Percentiles rank a stretch among this genome's conserved stretches.
phyloP scores from a whole-genome alignment of 495 filamentous ascomycete genomes.

The Talaromyces trachyspermus region DNA sequence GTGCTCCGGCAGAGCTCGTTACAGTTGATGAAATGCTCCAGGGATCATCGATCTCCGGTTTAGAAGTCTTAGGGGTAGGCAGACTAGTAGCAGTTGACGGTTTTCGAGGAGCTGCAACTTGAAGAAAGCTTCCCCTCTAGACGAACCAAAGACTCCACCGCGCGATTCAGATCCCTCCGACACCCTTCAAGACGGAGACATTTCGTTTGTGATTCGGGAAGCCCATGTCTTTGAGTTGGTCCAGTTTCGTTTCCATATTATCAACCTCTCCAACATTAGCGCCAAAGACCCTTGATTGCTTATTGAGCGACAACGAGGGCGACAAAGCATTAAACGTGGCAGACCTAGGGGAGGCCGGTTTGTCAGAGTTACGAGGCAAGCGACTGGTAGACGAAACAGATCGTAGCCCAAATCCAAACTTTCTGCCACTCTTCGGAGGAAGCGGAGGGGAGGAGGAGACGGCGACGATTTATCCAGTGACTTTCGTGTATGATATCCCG shows the following conservation, averaged over 20 bases:
- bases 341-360: constrained; percentile 14
- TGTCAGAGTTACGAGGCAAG: constrained; percentile 27
- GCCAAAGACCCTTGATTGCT: constrained; percentile 59
- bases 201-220: constrained; percentile 82
- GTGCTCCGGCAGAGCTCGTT: constrained; percentile 1
- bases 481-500: constrained; percentile 21
- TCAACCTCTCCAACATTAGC: constrained; percentile 54
- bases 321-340: constrained; percentile 14
- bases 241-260: constrained; percentile 60
- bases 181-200: constrained; percentile 64
- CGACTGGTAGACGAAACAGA: constrained; percentile 65
- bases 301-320: constrained; percentile 38
- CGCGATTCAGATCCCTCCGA: constrained; percentile 78
- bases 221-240: constrained; percentile 80
- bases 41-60: constrained; percentile 2
- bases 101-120: constrained; percentile 20
- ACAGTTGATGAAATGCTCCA: constrained; percentile 5
- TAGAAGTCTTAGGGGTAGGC: constrained; percentile 5
- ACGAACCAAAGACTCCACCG: constrained; percentile 74
- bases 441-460: constrained; percentile 61
- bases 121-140: constrained; percentile 52
- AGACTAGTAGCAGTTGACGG: constrained; percentile 17
- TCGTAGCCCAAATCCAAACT: constrained; percentile 65
- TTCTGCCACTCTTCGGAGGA: constrained; percentile 72
- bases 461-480: constrained; percentile 29